These are phyloP conservation scores for Jimgerdemannia lactiflua DNA, from an alignment of 192 early-diverging fungal genomes.

Conservation along the genomic window DNA sequence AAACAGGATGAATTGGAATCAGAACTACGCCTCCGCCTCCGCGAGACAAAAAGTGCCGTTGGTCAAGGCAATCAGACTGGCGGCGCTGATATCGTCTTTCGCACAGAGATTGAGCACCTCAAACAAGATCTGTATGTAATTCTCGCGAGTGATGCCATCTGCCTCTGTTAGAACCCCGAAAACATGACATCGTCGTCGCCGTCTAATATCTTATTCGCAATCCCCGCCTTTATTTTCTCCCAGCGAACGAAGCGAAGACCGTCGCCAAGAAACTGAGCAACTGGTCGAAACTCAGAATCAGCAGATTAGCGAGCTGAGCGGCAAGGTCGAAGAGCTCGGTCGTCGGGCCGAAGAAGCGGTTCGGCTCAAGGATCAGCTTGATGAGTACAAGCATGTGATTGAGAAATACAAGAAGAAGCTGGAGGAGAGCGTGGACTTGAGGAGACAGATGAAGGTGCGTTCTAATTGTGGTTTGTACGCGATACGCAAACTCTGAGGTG, in stretches of 20 bases:
- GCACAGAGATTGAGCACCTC: constrained; percentile 83
- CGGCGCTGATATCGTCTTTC: constrained; percentile 79
- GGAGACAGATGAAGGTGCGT: constrained; percentile 67
- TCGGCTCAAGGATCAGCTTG: constrained; percentile 83
- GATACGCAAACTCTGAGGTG: too few species aligned
- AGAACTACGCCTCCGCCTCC: constrained; percentile 65
- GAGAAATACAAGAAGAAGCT: constrained; percentile 97
- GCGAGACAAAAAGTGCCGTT: constrained; percentile 76
- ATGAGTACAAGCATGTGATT: constrained; percentile 86
- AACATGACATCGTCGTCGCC: too few species aligned
- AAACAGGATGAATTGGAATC: constrained; percentile 68
- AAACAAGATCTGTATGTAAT: constrained; percentile 76
- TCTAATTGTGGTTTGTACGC: too few species aligned
- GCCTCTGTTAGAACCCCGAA: too few species aligned
- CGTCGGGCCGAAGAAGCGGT: constrained; percentile 69
- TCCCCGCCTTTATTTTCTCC: too few species aligned
- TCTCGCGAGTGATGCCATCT: too few species aligned
- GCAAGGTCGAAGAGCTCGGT: constrained; percentile 48
- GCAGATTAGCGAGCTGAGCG: constrained; percentile 64
- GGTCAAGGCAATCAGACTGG: constrained; percentile 71
- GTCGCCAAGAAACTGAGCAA: constrained; percentile 66
- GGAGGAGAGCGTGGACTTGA: constrained; percentile 82
- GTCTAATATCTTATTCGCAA: too few species aligned
- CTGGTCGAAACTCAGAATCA: constrained; percentile 57
- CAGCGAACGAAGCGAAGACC: constrained; percentile 78